phyloP scores from a whole-genome alignment of 192 early-diverging fungal species.

The Entrophospora sp. region DNA sequence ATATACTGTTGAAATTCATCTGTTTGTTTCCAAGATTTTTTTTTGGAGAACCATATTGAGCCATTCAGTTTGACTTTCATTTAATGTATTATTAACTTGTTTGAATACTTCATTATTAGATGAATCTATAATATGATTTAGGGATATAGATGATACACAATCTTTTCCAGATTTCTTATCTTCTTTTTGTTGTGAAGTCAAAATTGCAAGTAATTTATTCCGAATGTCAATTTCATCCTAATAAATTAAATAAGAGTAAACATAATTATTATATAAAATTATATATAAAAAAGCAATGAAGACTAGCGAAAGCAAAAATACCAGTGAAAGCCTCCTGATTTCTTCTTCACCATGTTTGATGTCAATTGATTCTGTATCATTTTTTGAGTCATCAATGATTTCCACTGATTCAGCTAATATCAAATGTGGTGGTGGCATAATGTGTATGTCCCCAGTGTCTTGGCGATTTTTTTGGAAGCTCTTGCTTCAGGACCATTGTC shows the following conservation, averaged over 20 bases:
- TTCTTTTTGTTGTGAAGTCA: not conserved
- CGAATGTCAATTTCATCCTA: conserved; percentile 1
- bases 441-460: too few species aligned
- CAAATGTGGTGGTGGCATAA: too few species aligned
- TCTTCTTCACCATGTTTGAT: too few species aligned
- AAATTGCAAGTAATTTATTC: conserved; percentile 12
- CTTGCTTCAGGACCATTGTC: too few species aligned
- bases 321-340: too few species aligned
- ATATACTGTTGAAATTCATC: conserved; percentile 12
- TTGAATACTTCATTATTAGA: conserved; percentile 6
- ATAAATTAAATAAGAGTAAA: conserved; percentile 5
- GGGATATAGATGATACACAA: conserved; percentile 4
- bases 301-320: too few species aligned
- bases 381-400: too few species aligned
- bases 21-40: conserved; percentile 1
- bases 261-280: too few species aligned
- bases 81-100: not conserved
- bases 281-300: too few species aligned
- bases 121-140: conserved; percentile 12
- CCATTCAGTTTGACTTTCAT: conserved; percentile 9
- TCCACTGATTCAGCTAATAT: too few species aligned
- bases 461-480: too few species aligned
- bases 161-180: conserved; percentile 10
- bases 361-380: too few species aligned
- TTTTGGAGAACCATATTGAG: not conserved